These are phyloP conservation scores for Agrocybe chaxingu DNA, from an alignment of 768 basidiomycete genomes.

Conservation along the genomic window DNA sequence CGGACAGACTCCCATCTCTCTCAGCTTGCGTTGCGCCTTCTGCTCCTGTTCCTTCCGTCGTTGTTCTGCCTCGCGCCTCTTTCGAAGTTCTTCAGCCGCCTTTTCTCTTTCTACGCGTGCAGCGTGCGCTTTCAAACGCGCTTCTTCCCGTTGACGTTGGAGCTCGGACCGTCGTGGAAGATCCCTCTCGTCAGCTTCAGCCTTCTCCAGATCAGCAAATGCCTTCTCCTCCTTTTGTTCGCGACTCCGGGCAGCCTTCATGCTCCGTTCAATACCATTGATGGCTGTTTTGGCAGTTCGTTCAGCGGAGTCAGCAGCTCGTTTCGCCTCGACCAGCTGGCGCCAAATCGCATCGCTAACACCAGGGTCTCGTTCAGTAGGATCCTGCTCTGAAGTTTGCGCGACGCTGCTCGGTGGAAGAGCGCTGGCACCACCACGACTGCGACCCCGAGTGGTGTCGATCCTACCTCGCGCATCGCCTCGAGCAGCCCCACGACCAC, in stretches of 20 bases:
- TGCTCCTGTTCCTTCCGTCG: conserved; percentile 32
- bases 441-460: conserved; percentile 41
- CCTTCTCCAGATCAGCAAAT: conserved; percentile 2
- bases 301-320: background rate
- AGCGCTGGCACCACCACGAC: background rate
- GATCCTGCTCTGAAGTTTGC: background rate
- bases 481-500: background rate
- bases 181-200: conserved; percentile 19
- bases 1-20: conserved; percentile 46
- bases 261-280: conserved; percentile 19
- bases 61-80: conserved; percentile 18
- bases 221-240: background rate
- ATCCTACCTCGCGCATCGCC: conserved; percentile 29
- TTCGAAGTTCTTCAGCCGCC: conserved; percentile 10
- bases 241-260: background rate
- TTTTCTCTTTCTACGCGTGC: conserved; percentile 13
- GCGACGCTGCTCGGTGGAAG: background rate
- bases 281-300: conserved; percentile 47
- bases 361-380: conserved; percentile 38
- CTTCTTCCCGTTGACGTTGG: conserved; percentile 22
- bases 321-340: conserved; percentile 39
- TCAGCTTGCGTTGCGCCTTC: conserved; percentile 36
- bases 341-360: conserved; percentile 50
- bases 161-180: conserved; percentile 25
- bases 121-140: conserved; percentile 13